phyloP scores from a whole-genome alignment of 441 rosid species.

The Bocquillonia castaneifolia region DNA sequence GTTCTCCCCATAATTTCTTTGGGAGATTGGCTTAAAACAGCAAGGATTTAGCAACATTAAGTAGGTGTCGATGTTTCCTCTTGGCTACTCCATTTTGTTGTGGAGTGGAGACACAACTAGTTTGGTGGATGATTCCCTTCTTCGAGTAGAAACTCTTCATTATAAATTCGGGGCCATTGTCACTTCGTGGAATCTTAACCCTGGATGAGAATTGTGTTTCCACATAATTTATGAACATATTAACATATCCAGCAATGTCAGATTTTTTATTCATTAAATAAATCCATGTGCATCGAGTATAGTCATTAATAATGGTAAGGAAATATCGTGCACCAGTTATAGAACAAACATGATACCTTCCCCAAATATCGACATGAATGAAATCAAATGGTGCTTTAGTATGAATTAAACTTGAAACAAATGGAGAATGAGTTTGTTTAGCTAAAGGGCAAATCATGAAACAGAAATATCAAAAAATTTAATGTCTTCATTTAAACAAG shows the following conservation, averaged over 20 bases:
- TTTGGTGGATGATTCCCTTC: not conserved
- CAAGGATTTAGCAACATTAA: not conserved
- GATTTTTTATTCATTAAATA: not conserved
- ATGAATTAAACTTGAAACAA: not conserved
- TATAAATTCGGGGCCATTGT: not conserved
- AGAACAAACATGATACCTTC: not conserved
- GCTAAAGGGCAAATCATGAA: not conserved
- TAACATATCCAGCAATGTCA: not conserved
- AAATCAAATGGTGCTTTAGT: not conserved
- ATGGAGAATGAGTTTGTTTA: not conserved
- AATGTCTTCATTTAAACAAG: not conserved
- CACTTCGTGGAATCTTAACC: not conserved
- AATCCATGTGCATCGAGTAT: conserved; percentile 2
- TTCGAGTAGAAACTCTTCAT: not conserved
- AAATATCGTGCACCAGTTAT: not conserved
- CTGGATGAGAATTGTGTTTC: not conserved
- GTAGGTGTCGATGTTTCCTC: not conserved
- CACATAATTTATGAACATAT: not conserved
- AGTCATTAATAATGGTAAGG: not conserved
- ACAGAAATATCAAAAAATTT: not conserved
- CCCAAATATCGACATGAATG: conserved; percentile 4
- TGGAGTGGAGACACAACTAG: not conserved
- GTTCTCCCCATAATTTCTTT: not conserved
- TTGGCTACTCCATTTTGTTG: not conserved
- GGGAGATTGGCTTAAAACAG: not conserved